Conservation (phyloP, 2,329 filamentous ascomycete genomes). For the Penicillium sp. region DNA sequence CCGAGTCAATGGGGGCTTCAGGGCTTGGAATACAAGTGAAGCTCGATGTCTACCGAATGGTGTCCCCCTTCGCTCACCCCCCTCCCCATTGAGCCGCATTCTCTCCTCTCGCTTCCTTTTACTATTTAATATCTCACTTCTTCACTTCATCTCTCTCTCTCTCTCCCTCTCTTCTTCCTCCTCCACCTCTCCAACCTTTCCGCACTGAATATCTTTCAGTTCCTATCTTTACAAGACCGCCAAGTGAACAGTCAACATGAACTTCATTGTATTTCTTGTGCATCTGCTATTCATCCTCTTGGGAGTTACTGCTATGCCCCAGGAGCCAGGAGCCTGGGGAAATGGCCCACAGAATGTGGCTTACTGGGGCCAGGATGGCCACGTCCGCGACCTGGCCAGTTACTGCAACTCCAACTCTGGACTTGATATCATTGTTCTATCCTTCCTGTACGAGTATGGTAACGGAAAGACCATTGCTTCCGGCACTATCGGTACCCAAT, state of each 20-base stretch:
- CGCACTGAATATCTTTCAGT: not conserved
- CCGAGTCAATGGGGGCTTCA: too few species aligned
- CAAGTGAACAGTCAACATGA: not conserved
- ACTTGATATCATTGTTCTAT: constrained; percentile 47
- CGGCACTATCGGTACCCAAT: constrained; percentile 43
- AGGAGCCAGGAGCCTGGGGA: not conserved
- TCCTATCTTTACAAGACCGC: not conserved
- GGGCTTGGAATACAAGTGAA: too few species aligned
- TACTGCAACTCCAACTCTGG: constrained; percentile 43
- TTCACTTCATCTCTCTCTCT: not conserved
- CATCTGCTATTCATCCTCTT: not conserved
- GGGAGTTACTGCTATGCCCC: not conserved
- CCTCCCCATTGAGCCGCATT: too few species aligned
- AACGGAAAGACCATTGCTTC: constrained; percentile 38
- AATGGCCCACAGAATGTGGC: constrained; percentile 33
- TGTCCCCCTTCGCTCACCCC: too few species aligned
- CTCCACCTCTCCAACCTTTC: too few species aligned
- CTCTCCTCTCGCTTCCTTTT: too few species aligned
- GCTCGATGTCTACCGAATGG: too few species aligned
- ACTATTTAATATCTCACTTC: too few species aligned
- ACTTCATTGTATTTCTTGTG: not conserved
- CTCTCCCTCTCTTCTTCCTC: not conserved
- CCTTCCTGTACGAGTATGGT: constrained; percentile 46
- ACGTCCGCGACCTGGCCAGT: constrained; percentile 27
- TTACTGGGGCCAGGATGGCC: constrained; percentile 30